These are phyloP conservation scores for Candida railenensis DNA, from an alignment of 805 yeast species.

Conservation along the genomic window DNA sequence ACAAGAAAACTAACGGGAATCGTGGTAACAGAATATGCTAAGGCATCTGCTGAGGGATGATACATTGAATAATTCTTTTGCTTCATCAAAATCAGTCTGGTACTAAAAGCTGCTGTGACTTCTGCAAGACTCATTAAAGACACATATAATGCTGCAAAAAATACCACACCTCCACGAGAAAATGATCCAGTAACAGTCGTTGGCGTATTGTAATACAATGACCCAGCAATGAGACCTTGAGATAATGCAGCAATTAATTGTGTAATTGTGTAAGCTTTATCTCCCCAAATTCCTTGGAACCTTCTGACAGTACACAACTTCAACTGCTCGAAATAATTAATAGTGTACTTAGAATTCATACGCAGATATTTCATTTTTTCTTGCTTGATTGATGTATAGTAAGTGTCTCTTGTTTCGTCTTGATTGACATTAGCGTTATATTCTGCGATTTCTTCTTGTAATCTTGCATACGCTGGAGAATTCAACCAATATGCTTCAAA, in stretches of 20 bases:
- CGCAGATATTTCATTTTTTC: constrained; percentile 39
- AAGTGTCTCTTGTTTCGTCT: constrained; percentile 32
- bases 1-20: constrained; percentile 22
- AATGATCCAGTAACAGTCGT: constrained; percentile 55
- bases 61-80: constrained; percentile 26
- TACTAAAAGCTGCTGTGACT: constrained; percentile 25
- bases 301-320: constrained; percentile 49
- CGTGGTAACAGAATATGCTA: constrained; percentile 20
- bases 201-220: constrained; percentile 57
- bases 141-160: constrained; percentile 57
- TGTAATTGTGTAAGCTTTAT: constrained; percentile 48
- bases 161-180: constrained; percentile 62
- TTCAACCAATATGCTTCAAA: constrained; percentile 58
- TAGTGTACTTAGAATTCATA: constrained; percentile 40
- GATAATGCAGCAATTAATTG: constrained; percentile 47
- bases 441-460: constrained; percentile 22
- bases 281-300: constrained; percentile 55
- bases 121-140: constrained; percentile 50
- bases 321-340: constrained; percentile 49
- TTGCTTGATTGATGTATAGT: constrained; percentile 32
- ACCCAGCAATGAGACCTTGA: constrained; percentile 63
- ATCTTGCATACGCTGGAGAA: constrained; percentile 32
- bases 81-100: constrained; percentile 28
- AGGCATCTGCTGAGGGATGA: constrained; percentile 28
- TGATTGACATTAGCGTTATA: constrained; percentile 14